Conservation (phyloP, 345 rosid species). For the Rubroshorea leprosula region DNA sequence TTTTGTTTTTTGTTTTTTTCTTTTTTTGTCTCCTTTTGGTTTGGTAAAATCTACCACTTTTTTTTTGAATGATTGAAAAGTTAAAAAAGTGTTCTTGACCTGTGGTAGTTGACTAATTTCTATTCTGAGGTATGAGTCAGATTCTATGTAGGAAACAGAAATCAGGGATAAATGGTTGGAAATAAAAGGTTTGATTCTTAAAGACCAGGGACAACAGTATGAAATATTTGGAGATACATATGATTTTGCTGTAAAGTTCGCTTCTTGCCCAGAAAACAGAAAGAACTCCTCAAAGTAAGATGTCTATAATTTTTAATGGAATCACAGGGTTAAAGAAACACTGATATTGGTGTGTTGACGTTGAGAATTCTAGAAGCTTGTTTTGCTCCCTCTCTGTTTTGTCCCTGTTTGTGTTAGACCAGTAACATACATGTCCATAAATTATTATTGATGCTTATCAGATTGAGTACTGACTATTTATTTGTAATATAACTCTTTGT, state of each 20-base stretch:
- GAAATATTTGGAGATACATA: neutral
- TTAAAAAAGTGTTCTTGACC: too few relatives aligned
- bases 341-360: neutral
- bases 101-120: too few relatives aligned
- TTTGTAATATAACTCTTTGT: constrained; percentile 16
- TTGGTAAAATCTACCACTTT: too few relatives aligned
- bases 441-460: neutral
- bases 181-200: too few relatives aligned
- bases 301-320: neutral
- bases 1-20: neutral
- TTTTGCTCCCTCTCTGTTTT: neutral
- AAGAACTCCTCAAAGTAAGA: neutral
- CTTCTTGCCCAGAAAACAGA: neutral
- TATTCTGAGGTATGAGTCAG: too few relatives aligned
- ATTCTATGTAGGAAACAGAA: too few relatives aligned
- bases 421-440: neutral
- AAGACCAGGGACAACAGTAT: too few relatives aligned
- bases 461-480: neutral
- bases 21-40: too few relatives aligned
- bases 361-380: neutral
- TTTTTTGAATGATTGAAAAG: too few relatives aligned
- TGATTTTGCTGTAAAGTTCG: neutral
- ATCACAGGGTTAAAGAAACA: neutral
- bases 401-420: neutral
- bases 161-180: too few relatives aligned